Conservation (phyloP, 768 basidiomycete species). For the Podaxis rugospora region DNA sequence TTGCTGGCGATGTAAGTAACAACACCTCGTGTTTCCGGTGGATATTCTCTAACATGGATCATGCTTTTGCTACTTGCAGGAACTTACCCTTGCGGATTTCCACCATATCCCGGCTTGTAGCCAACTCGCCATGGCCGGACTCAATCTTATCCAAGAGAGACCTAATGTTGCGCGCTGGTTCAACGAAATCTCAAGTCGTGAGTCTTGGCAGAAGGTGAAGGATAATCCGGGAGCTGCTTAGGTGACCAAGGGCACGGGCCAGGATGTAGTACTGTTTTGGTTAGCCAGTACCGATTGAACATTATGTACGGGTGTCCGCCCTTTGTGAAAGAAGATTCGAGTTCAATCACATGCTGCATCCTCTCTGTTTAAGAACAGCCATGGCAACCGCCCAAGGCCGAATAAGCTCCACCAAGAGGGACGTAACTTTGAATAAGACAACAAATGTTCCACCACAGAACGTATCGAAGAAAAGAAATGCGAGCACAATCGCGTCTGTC, state of each 20-base stretch:
- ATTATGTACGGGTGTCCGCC: too few relatives aligned
- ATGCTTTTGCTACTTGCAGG: conserved; percentile 18
- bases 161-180: conserved; percentile 39
- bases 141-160: conserved; percentile 26
- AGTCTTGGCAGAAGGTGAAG: conserved; percentile 46
- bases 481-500: too few relatives aligned
- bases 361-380: too few relatives aligned
- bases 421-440: too few relatives aligned
- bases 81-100: conserved; percentile 41
- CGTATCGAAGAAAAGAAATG: too few relatives aligned
- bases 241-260: background rate
- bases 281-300: too few relatives aligned
- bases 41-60: background rate
- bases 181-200: conserved; percentile 33
- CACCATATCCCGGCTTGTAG: conserved; percentile 40
- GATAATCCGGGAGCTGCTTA: background rate
- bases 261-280: background rate
- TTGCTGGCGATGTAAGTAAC: conserved; percentile 36
- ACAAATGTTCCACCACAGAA: too few relatives aligned
- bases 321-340: too few relatives aligned
- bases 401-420: too few relatives aligned
- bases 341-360: too few relatives aligned
- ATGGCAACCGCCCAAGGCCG: too few relatives aligned
- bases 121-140: conserved; percentile 17
- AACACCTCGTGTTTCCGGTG: background rate